These are phyloP conservation scores for Coelastrella sp. DNA, from an alignment of 139 green algal species.

Conservation along the genomic window DNA sequence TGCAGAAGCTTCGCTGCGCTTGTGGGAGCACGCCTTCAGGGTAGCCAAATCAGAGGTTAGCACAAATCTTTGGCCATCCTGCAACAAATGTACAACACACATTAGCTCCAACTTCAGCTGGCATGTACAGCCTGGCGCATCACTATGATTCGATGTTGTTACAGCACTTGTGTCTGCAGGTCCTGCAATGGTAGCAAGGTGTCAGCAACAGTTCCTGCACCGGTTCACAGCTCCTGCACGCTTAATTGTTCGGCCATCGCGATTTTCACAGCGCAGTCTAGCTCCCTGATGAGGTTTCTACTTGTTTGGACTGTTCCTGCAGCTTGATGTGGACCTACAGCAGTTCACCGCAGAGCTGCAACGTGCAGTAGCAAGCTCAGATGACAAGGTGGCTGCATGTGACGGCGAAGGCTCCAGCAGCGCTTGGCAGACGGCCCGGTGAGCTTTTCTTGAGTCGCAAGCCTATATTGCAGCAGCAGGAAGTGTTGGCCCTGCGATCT, in stretches of 20 bases:
- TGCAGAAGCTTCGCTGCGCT: background rate
- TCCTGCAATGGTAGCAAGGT: background rate
- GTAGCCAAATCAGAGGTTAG: background rate
- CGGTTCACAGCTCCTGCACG: background rate
- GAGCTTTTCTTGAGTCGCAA: background rate
- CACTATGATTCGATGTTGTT: background rate
- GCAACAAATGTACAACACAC: background rate
- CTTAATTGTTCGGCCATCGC: too few species aligned
- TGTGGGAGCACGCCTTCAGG: slow-evolving; percentile 27
- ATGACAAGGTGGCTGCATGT: background rate
- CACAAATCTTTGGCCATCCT: background rate
- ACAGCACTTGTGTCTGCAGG: background rate
- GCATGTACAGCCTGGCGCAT: background rate
- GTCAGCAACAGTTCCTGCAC: background rate
- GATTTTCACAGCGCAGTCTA: too few species aligned
- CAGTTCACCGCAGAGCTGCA: slow-evolving; percentile 27
- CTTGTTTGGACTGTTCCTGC: background rate
- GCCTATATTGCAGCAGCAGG: background rate
- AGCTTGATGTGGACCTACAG: slow-evolving; percentile 40
- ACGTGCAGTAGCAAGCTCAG: background rate
- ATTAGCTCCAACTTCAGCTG: background rate
- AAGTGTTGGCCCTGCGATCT: too few species aligned
- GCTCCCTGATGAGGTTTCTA: too few species aligned
- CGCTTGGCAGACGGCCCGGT: background rate
- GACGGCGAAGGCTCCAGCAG: background rate